Evolutionary conservation across 225 moss, liverwort and hornwort species (phyloP).

Genomic region (Climacium dendroides): DNA sequence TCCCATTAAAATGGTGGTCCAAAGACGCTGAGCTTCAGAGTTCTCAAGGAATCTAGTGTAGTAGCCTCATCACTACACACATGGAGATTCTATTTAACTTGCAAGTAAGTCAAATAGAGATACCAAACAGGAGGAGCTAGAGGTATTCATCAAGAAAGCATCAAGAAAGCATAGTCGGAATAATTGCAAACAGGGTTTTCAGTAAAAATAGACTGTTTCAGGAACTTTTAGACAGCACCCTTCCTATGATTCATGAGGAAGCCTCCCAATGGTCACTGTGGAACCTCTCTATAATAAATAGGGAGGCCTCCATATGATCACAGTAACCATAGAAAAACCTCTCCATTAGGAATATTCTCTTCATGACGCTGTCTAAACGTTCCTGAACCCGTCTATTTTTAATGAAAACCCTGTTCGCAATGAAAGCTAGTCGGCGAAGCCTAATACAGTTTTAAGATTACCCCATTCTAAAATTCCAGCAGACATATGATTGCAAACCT

Average conservation of each 20-base stretch:
- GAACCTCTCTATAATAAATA: not conserved
- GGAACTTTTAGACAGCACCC: not conserved
- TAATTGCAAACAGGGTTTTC: not conserved
- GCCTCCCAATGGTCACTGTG: not conserved
- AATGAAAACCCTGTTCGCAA: not conserved
- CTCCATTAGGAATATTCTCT: not conserved
- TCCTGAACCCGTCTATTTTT: not conserved
- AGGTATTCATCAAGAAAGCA: not conserved
- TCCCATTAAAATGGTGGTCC: not conserved
- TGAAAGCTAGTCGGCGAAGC: not conserved
- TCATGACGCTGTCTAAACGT: not conserved
- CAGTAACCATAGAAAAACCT: not conserved
- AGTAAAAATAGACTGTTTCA: not conserved
- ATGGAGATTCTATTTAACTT: not conserved
- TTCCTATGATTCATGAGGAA: not conserved
- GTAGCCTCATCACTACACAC: not conserved
- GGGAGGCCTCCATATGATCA: not conserved
- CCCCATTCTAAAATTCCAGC: not conserved
- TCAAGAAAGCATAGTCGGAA: not conserved
- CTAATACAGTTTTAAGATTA: not conserved
- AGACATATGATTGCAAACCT: slow-evolving; percentile 35
- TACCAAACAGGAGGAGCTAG: not conserved
- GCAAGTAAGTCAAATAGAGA: not conserved
- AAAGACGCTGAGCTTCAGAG: not conserved
- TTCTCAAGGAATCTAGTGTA: not conserved